A percentile compares a stretch with the other conserved stretches of the same genome.
Evolutionary conservation across 768 basidiomycete genomes (phyloP).

Genomic region (Phanerochaete carnosa): DNA sequence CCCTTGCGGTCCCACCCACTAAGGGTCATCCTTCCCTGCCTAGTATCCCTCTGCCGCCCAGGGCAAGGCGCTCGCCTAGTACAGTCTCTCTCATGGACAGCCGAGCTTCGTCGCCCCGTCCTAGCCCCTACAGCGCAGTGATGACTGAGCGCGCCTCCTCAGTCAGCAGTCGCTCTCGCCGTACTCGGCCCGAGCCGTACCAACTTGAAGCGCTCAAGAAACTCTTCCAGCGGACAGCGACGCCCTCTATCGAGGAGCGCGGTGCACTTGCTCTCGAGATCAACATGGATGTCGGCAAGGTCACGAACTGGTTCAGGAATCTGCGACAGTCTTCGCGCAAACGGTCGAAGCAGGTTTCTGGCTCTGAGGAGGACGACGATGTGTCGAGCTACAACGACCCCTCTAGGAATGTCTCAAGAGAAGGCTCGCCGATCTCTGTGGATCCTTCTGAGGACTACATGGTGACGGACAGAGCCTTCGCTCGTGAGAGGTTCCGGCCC

Average conservation of each 20-base stretch:
- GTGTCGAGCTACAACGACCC: constrained; percentile 13
- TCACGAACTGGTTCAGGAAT: constrained; percentile 88
- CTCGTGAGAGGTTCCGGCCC: constrained; percentile 8
- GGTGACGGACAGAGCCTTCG: constrained; percentile 10
- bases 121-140: constrained; percentile 21
- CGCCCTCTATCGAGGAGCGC: constrained; percentile 79
- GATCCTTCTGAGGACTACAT: constrained; percentile 1
- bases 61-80: constrained; percentile 35
- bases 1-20: constrained; percentile 39
- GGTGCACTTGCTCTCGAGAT: constrained; percentile 65
- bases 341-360: constrained; percentile 47
- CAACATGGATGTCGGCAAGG: constrained; percentile 84
- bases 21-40: constrained; percentile 43
- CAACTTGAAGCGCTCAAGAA: constrained; percentile 75
- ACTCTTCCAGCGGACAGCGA: constrained; percentile 62
- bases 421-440: constrained; percentile 18
- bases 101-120: constrained; percentile 24
- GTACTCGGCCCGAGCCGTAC: constrained; percentile 75
- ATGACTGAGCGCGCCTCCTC: constrained; percentile 13
- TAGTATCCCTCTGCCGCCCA: constrained; percentile 34
- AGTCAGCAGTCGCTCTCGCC: constrained; percentile 48
- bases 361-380: constrained; percentile 38
- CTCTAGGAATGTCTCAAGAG: constrained; percentile 19
- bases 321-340: constrained; percentile 78
- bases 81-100: constrained; percentile 17